Base-by-base conservation (phyloP, 345 rosid species). In the Citropsis articulata region DNA sequence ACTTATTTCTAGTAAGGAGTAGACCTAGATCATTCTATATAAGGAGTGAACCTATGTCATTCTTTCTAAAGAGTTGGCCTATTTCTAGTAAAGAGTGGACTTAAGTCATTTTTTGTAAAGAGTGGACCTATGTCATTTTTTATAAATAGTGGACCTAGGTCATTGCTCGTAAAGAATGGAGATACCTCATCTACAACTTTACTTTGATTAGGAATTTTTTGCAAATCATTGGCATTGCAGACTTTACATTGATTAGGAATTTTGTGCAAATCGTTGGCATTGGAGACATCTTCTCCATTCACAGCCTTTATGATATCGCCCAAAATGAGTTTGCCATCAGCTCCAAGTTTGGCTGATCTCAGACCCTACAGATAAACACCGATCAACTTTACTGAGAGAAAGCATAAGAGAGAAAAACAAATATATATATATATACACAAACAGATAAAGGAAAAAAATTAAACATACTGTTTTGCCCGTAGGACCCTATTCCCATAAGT, bases 271-370 rank as follows among this genome's bases (percentile, higher is more conserved):
- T 93, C 96, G 53, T 97, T 95, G 65, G 96, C 97, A 81, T 89
- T 93, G 0, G 89, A 4, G 24, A 95, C 92, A 81, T 93, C 87
- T 75, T 79, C 86, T 33, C 94, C 98, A 75, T 93, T 91, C 72
- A 95, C 91, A 6, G 98, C 90, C 48, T 93, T 95, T 83, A 95
- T 93, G 75, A 95, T 93, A 77, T 95, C 96, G 40, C 99, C 99
- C 82, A 84, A 77, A 33, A 95, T 71, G 63, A 93, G 90, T 78
- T 96, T 89, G 81, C 98, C 99, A 87, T 93, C 92, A 30, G 86
- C 78, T 79, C 92, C 97, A 16, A 94, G 96, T 81, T 90, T 95
- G 0, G 99, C 93, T 9, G 98, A 73, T 78, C 25, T 85, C 80
- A 95, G 84, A 62, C 97, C 98, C 98, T 95, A 89, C 81, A 80